Evolutionary conservation across 352 stramenopile species (phyloP), one percentile per base, ranked within the genome.

Genomic region (Pythium guiyangense): DNA sequence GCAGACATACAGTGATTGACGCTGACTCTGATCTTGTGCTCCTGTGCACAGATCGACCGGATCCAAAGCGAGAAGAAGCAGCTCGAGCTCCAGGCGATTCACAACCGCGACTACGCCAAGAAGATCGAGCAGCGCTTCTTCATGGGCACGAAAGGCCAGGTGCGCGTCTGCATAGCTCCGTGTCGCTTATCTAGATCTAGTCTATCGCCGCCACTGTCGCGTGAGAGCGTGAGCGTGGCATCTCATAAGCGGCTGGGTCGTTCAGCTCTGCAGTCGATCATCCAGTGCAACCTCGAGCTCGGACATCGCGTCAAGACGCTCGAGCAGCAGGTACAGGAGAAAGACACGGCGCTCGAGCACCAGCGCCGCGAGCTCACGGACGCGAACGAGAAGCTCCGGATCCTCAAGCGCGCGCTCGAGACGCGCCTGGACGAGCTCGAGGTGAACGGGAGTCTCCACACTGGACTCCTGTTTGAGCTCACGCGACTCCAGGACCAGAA

Each of bases 71-170:
- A 94, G 34, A 86, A 87, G 53, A 88, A 86, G 51, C 69, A 85
- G 29, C 34, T 90, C n/a, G 80, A 94, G 67, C 65, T 79, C 10
- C 84, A 94, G 47, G 84, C 84, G n/a, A 90, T 92, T 49, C 67
- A 58, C 40, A 92, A 92, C 37, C 74, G 84, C 31, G 82, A 92
- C 62, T 94, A 94, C 50, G 84, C 80, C 27, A 88, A 91, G 64
- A 88, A 88, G 50, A 92, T 92, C 48, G 84, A 94, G 62, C 78
- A 90, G 59, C 79, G 79, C 44, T 87, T 92, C 46, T 92, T 89
- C 58, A 74, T 88, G 69, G 80, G 80, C 31, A 74, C 80, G 2
- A 89, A 90, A 15, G 73, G 73, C 4, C 73, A 87, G 58, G 69
- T 75, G 45, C 9, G 42, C 35, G 15, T 25, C 17, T 39, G 6